phyloP scores from a whole-genome alignment of 345 rosid species.

The Moringa oleifera region DNA sequence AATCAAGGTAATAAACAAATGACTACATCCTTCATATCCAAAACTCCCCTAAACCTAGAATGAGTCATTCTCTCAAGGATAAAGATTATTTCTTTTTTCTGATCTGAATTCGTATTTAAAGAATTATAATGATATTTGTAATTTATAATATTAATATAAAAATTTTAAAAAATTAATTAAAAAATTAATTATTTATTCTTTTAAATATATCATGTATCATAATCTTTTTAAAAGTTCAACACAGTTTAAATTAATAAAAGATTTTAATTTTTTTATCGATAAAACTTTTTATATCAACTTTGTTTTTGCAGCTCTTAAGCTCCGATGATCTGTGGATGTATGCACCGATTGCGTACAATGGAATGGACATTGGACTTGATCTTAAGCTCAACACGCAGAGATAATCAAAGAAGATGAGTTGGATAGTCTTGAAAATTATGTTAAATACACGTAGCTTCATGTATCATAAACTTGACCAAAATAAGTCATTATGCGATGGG shows the following conservation, averaged over 20 bases:
- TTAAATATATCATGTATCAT: too few relatives aligned
- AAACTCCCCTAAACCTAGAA: too few relatives aligned
- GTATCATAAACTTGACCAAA: slow-evolving; percentile 6
- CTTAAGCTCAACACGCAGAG: slow-evolving; percentile 27
- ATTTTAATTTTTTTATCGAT: neutral
- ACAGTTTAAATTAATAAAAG: too few relatives aligned
- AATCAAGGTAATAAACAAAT: slow-evolving; percentile 50
- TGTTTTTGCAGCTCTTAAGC: slow-evolving; percentile 55
- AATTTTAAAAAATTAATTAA: too few relatives aligned
- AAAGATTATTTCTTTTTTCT: neutral
- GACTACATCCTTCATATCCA: neutral
- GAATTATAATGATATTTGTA: too few relatives aligned
- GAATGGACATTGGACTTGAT: slow-evolving; percentile 68
- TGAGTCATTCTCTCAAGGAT: too few relatives aligned
- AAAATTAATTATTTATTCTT: too few relatives aligned
- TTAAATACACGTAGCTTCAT: neutral
- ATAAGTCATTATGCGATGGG: slow-evolving; percentile 13
- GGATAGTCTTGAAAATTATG: slow-evolving; percentile 3
- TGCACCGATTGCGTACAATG: slow-evolving; percentile 86
- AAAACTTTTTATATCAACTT: neutral
- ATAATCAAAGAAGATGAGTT: slow-evolving; percentile 11
- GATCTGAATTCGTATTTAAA: neutral
- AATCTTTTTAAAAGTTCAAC: too few relatives aligned
- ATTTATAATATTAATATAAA: too few relatives aligned
- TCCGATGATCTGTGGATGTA: slow-evolving; percentile 94